Conservation (phyloP, 202 grass and related monocot genomes). For the Panicum virgatum region DNA sequence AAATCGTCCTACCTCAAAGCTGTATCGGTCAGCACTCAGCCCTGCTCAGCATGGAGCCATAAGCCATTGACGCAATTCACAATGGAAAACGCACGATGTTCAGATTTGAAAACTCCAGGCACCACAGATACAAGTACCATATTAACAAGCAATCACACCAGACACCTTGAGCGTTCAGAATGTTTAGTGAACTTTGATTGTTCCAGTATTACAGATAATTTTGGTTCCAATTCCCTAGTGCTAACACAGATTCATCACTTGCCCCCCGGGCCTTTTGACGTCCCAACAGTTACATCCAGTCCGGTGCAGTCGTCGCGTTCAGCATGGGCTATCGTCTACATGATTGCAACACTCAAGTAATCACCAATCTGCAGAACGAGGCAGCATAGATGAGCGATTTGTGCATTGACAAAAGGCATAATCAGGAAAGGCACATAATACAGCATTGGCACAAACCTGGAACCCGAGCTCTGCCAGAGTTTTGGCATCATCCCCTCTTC, state of each 20-base stretch:
- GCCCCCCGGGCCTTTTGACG: not conserved
- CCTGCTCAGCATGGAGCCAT: too few species aligned
- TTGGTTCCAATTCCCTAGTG: slow-evolving; percentile 19
- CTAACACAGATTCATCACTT: slow-evolving; percentile 4
- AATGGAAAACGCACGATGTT: not conserved
- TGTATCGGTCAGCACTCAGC: too few species aligned
- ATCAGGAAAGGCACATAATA: not conserved
- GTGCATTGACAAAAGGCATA: not conserved
- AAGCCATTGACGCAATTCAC: too few species aligned
- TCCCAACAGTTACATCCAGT: not conserved
- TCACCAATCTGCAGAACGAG: slow-evolving; percentile 64
- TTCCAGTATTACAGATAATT: slow-evolving; percentile 9
- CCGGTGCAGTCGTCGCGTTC: not conserved
- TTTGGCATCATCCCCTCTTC: slow-evolving; percentile 85
- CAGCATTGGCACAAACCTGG: slow-evolving; percentile 54
- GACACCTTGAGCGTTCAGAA: not conserved
- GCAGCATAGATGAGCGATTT: not conserved
- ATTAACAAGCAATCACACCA: slow-evolving; percentile 26
- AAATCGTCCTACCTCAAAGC: too few species aligned
- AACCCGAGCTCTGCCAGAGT: slow-evolving; percentile 84
- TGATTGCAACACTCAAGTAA: slow-evolving; percentile 82
- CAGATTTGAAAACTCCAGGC: not conserved
- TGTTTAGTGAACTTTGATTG: not conserved
- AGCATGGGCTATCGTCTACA: slow-evolving; percentile 27
- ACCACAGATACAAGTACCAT: slow-evolving; percentile 6